phyloP scores from a whole-genome alignment of 768 basidiomycete species.

The Tulasnella calospora region DNA sequence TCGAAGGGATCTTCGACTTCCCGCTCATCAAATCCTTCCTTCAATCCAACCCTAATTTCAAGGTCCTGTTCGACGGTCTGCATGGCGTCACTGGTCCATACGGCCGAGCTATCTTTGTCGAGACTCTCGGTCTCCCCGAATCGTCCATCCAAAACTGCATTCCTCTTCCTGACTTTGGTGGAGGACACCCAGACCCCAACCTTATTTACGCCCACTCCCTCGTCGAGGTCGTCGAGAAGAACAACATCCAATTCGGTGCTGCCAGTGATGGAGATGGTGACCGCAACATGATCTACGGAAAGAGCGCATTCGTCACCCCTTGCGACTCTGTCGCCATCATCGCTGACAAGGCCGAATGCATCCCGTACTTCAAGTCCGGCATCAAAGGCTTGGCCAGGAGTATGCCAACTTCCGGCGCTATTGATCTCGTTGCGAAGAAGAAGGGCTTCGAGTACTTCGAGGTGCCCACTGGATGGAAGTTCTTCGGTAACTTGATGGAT shows the following conservation, averaged over 20 bases:
- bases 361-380: slow-evolving; percentile 89
- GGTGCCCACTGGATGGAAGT: slow-evolving; percentile 99
- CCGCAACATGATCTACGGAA: slow-evolving; percentile 99
- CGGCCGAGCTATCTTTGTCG: slow-evolving; percentile 79
- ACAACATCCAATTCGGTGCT: slow-evolving; percentile 86
- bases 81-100: slow-evolving; percentile 98
- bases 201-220: slow-evolving; percentile 93
- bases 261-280: slow-evolving; percentile 98
- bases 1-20: slow-evolving; percentile 93
- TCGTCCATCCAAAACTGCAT: slow-evolving; percentile 84
- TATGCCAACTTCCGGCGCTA: slow-evolving; percentile 97
- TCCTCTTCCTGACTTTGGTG: slow-evolving; percentile 93
- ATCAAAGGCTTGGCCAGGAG: slow-evolving; percentile 93
- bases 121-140: slow-evolving; percentile 72
- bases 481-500: slow-evolving; percentile 99
- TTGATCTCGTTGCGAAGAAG: slow-evolving; percentile 91
- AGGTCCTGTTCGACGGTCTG: slow-evolving; percentile 91
- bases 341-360: slow-evolving; percentile 86
- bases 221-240: slow-evolving; percentile 84
- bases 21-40: slow-evolving; percentile 86
- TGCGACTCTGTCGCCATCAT: slow-evolving; percentile 98
- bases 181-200: slow-evolving; percentile 97
- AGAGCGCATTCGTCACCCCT: slow-evolving; percentile 95
- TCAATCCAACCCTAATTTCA: slow-evolving; percentile 61
- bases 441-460: slow-evolving; percentile 92